Base-by-base conservation (phyloP, 495 filamentous ascomycete genomes). In the Parmelia sp. region DNA sequence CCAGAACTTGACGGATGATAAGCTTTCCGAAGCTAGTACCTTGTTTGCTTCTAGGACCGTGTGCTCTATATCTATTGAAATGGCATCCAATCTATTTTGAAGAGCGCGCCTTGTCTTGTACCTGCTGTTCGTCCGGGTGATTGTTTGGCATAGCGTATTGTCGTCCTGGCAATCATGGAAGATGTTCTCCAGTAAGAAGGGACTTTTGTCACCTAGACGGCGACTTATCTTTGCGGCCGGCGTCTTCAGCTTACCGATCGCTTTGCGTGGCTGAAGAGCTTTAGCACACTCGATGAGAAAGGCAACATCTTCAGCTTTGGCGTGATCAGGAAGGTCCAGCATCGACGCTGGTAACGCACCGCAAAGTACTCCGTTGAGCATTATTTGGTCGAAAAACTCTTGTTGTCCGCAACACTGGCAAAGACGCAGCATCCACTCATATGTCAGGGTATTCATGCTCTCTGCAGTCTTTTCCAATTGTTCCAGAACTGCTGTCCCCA, bases 361-460 rank as follows among this genome's bases (percentile, higher is more conserved):
- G n/a, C 37, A 57, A 47, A n/a, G 45, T 17, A 67, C 45, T 45
- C 65, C 65, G 29, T 67, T 53, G 5, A 55, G 27, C 19, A 67
- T 36, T 25, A 71, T 45, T 45, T 69, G 57, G 23, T 61, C 27
- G 25, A 66, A 64, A 6, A 29, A 35, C 11, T 60, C 35, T 5
- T 64, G 36, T 35, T 65, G 55, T n/a, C 55, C 33, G 58, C 62
- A 68, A 21, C 17, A 55, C 7, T 66, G 60, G 51, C 70, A 71
- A 12, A 71, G 61, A 23, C 57, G 53, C 23, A 71, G 65, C 65
- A 71, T 70, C 39, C 55, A 64, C 7, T 59, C 31, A 45, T 66
- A 69, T 33, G 57, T 55, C 8, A 31, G 33, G 51, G 64, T 35
- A 23, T 25, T 47, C 25, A 58, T 29, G 15, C 42, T 36, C 27